Evolutionary conservation across 2,329 filamentous ascomycete species (phyloP).

Genomic region (Cercospora sp.): DNA sequence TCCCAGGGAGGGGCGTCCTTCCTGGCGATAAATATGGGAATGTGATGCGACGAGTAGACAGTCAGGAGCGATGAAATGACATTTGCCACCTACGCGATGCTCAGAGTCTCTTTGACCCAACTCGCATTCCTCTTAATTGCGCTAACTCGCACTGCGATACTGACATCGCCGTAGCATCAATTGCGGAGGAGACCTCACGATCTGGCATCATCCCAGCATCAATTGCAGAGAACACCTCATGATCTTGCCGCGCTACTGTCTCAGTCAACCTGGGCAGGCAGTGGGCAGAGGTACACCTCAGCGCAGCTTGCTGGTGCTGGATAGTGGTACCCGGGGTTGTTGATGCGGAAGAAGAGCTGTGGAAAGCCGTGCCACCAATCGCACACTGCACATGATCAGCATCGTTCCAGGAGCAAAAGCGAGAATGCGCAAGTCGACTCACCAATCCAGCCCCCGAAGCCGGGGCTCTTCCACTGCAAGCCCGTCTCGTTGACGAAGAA

Average conservation of each 20-base stretch:
- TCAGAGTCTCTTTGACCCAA: background rate
- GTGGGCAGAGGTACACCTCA: conserved; percentile 34
- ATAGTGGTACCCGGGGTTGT: conserved; percentile 21
- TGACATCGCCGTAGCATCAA: background rate
- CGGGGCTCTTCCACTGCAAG: conserved; percentile 35
- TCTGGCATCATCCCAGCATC: no score
- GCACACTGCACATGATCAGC: conserved; percentile 28
- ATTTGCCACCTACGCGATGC: background rate
- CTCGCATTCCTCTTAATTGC: background rate
- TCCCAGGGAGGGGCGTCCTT: background rate
- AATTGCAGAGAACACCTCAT: background rate
- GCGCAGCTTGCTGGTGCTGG: conserved; percentile 36
- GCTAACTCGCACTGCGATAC: background rate
- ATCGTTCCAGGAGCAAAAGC: background rate
- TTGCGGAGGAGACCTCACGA: background rate
- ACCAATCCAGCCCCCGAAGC: conserved; percentile 38
- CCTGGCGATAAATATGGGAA: background rate
- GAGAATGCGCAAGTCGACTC: background rate
- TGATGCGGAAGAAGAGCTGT: conserved; percentile 38
- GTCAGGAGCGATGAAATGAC: background rate
- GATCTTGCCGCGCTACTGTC: background rate
- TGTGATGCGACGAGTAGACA: background rate
- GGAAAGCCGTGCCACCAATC: conserved; percentile 39
- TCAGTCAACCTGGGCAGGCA: background rate
- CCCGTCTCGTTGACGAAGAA: conserved; percentile 39